Percentiles rank a stretch among this genome's conserved stretches.
phyloP scores from a whole-genome alignment of 768 basidiomycete genomes.

The Trametes gibbosa region DNA sequence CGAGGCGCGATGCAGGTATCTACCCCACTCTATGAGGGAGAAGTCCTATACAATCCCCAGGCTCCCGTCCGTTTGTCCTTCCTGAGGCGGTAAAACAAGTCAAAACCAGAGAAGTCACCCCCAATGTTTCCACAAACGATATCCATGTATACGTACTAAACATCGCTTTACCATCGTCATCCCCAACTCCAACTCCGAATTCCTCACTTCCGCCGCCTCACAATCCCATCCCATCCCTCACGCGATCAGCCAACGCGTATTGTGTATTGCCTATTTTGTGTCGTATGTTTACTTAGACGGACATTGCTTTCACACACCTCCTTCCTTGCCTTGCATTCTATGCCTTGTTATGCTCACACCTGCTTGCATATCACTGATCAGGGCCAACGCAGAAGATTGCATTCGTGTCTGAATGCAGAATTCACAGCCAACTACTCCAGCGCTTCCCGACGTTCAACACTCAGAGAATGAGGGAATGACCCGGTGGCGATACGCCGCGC shows the following conservation, averaged over 20 bases:
- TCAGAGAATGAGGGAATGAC: neutral
- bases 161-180: too few species aligned
- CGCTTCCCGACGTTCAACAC: too few species aligned
- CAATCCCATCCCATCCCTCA: too few species aligned
- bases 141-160: neutral
- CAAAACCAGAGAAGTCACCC: neutral
- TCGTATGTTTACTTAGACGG: neutral
- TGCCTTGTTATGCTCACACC: too few species aligned
- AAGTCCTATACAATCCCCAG: too few species aligned
- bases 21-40: conserved; percentile 44
- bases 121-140: neutral
- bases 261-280: neutral
- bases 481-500: neutral
- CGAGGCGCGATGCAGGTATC: conserved; percentile 64
- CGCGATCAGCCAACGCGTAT: neutral
- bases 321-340: neutral
- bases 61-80: neutral
- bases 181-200: neutral
- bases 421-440: too few species aligned
- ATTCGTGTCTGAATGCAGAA: too few species aligned
- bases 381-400: too few species aligned
- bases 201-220: too few species aligned
- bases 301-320: neutral
- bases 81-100: neutral
- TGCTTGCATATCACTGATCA: too few species aligned